These are phyloP conservation scores for Alternaria rosae DNA, from an alignment of 2,329 filamentous ascomycete genomes.

Conservation along the genomic window DNA sequence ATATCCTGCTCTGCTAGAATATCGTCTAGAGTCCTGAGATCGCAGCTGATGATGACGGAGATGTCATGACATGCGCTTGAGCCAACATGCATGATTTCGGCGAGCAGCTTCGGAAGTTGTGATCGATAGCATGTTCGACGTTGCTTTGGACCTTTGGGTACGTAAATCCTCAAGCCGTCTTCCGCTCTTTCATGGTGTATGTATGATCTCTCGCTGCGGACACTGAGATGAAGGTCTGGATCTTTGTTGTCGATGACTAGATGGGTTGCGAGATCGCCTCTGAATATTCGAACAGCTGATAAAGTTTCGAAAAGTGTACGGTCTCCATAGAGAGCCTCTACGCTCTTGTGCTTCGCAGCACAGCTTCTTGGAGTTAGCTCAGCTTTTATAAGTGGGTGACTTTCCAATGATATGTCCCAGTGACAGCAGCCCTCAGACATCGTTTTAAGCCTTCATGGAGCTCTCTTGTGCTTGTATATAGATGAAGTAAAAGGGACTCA, in stretches of 20 bases:
- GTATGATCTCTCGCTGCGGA: constrained; percentile 21
- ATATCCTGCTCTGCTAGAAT: constrained; percentile 28
- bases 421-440: not conserved
- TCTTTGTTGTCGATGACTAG: not conserved
- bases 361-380: constrained; percentile 23
- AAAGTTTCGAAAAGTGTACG: constrained; percentile 11
- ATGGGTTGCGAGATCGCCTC: not conserved
- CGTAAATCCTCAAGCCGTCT: constrained; percentile 21
- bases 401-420: not conserved
- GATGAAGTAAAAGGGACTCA: constrained; percentile 23
- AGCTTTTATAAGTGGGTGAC: not conserved
- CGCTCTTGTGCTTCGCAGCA: constrained; percentile 32
- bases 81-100: constrained; percentile 8
- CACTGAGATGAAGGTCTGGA: not conserved
- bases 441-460: not conserved
- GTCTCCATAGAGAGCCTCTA: constrained; percentile 23
- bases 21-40: constrained; percentile 14
- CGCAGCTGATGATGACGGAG: constrained; percentile 15
- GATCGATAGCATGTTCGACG: constrained; percentile 21
- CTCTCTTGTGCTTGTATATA: no score
- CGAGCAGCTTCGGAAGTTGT: constrained; percentile 26
- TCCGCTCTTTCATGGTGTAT: constrained; percentile 21
- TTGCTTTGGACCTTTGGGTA: constrained; percentile 16
- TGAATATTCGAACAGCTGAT: not conserved
- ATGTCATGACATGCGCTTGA: constrained; percentile 13